Evolutionary conservation across 2,329 filamentous ascomycete species (phyloP).

Genomic region (Blumeria graminis): DNA sequence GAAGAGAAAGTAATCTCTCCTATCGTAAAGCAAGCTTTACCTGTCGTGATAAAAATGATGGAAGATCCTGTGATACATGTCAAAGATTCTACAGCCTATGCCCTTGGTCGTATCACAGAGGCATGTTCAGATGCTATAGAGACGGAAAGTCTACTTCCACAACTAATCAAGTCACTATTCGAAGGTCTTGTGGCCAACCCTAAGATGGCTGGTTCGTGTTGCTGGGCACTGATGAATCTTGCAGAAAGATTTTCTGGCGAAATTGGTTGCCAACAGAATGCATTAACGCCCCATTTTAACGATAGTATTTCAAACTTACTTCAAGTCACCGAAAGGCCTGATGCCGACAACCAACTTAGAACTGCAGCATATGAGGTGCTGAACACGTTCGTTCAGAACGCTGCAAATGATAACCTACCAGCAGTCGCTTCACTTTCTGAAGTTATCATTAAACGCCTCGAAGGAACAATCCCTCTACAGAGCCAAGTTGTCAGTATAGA

Average conservation of each 20-base stretch:
- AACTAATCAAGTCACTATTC: conserved; percentile 73
- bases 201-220: conserved; percentile 96
- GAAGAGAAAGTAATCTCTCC: conserved; percentile 81
- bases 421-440: conserved; percentile 64
- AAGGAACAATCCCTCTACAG: conserved; percentile 75
- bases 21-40: conserved; percentile 84
- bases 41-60: conserved; percentile 77
- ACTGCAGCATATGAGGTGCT: conserved; percentile 95
- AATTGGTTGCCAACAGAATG: conserved; percentile 49
- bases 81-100: conserved; percentile 87
- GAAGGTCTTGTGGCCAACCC: conserved; percentile 69
- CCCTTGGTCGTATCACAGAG: conserved; percentile 87
- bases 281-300: conserved; percentile 79
- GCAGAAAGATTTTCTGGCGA: conserved; percentile 89
- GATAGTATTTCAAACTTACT: conserved; percentile 71
- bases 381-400: conserved; percentile 78
- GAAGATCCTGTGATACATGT: conserved; percentile 74
- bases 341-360: conserved; percentile 69
- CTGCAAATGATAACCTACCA: conserved; percentile 62
- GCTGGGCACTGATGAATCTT: conserved; percentile 96
- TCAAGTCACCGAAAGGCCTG: conserved; percentile 57
- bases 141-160: conserved; percentile 55
- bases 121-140: conserved; percentile 82
- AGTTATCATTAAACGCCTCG: conserved; percentile 72
- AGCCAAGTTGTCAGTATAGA: conserved; percentile 89